Conservation (phyloP, 768 basidiomycete species). For the Chalciporus piperatus region DNA sequence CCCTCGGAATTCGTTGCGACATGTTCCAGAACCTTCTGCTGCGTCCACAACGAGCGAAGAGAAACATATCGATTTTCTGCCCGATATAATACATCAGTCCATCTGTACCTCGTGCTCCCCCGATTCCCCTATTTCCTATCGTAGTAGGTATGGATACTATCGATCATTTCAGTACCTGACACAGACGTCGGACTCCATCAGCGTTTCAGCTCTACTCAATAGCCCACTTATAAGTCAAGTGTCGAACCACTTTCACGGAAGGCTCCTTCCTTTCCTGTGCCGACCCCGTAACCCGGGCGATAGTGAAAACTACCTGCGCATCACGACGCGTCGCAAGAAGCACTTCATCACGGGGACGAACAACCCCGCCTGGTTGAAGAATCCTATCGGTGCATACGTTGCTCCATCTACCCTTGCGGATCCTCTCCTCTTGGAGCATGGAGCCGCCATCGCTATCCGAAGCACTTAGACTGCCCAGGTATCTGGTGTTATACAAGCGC, state of each 20-base stretch:
- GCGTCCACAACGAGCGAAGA: too few species aligned
- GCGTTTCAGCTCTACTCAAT: not conserved
- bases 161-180: not conserved
- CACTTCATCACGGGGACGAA: not conserved
- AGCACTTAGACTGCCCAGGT: not conserved
- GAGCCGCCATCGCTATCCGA: conserved; percentile 2
- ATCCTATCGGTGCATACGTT: not conserved
- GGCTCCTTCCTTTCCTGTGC: conserved; percentile 5
- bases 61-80: too few species aligned
- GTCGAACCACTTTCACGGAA: conserved; percentile 1
- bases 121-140: conserved; percentile 10
- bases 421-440: conserved; percentile 13
- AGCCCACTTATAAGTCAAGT: not conserved
- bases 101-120: not conserved
- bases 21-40: too few species aligned
- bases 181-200: not conserved
- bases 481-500: not conserved
- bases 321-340: not conserved
- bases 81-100: too few species aligned
- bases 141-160: not conserved
- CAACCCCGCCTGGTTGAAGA: not conserved
- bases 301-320: not conserved
- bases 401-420: conserved; percentile 8
- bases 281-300: not conserved
- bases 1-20: not conserved